Base-by-base conservation (phyloP, 1,284 basidiomycete species). In the Sanghuangporus sanghuang region DNA sequence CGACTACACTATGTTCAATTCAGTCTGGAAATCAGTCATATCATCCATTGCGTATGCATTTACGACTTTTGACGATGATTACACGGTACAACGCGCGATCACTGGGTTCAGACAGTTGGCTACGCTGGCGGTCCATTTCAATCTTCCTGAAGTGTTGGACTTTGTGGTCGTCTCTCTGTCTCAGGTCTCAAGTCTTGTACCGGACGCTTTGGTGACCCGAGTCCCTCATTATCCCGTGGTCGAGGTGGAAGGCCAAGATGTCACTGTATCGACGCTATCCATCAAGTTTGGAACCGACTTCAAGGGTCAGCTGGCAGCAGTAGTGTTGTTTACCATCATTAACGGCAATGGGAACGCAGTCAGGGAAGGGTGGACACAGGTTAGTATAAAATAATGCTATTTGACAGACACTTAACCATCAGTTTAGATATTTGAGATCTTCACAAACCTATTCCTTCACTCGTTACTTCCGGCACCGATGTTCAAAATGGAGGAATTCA, bases 401-500 rank as follows among this genome's bases (percentile, higher is more conserved):
- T 55, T 63, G 32, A n/a, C 23, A 40, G 54, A 16, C 40, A 32
- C 27, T 44, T 16, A 61, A 36, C n/a, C 3, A 9, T 52, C 12
- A 23, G 12, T 23, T 57, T 72, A 95, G 88, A 94, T 99, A 64
- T 98, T 99, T 70, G 96, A 98, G 74, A 98, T 99, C 87, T 95
- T 98, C 77, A 92, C 96, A 72, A 98, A 95, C 40, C 80, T 99
- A 27, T 99, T 99, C 77, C 77, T 96, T 50, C 92, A 98, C 73
- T 96, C 95, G 3, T 81, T 99, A 35, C 79, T 99, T 23, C 96
- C 95, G 0, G 84, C 81, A 4, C 81, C 86, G 59, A 92, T 99
- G 87, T 79, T 96, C n/a, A 90, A 93, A 72, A 96, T 98, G 92
- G 94, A 96, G 72, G 96, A 98, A 73, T 98, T 98, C 76, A 80